Percentiles rank a stretch among this genome's conserved stretches.
Conservation (phyloP, 805 yeast genomes). For the Ogataea neopini region DNA sequence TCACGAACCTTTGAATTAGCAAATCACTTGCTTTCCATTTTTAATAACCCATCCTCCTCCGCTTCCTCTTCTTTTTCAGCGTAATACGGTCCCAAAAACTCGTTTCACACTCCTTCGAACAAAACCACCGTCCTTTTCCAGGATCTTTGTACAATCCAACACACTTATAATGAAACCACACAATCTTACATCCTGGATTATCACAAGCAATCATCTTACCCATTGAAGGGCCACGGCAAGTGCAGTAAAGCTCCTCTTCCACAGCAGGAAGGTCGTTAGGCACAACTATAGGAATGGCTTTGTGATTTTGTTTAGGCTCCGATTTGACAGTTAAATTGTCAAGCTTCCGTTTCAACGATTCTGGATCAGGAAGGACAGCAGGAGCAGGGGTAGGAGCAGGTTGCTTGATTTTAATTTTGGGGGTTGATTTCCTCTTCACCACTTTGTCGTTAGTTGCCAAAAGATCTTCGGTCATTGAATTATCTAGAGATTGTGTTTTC, state of each 20-base stretch:
- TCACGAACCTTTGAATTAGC: too few species aligned
- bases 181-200: constrained; percentile 80
- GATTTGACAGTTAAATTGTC: constrained; percentile 4
- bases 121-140: constrained; percentile 77
- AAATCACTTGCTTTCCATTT: neutral
- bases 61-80: constrained; percentile 21
- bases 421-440: neutral
- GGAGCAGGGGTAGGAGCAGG: neutral
- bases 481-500: neutral
- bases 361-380: neutral
- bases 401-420: constrained; percentile 3
- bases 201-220: constrained; percentile 98
- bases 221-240: constrained; percentile 52
- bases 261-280: constrained; percentile 17
- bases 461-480: neutral
- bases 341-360: constrained; percentile 2
- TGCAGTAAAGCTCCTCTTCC: constrained; percentile 42
- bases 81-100: constrained; percentile 17
- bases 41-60: constrained; percentile 19
- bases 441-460: neutral
- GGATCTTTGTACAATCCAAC: constrained; percentile 90
- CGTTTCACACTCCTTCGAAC: constrained; percentile 66
- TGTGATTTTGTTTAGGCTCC: constrained; percentile 3
- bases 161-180: constrained; percentile 97
- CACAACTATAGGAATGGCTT: constrained; percentile 9